These are phyloP conservation scores for Debaryomyces prosopidis DNA, from an alignment of 805 yeast genomes.

Conservation along the genomic window DNA sequence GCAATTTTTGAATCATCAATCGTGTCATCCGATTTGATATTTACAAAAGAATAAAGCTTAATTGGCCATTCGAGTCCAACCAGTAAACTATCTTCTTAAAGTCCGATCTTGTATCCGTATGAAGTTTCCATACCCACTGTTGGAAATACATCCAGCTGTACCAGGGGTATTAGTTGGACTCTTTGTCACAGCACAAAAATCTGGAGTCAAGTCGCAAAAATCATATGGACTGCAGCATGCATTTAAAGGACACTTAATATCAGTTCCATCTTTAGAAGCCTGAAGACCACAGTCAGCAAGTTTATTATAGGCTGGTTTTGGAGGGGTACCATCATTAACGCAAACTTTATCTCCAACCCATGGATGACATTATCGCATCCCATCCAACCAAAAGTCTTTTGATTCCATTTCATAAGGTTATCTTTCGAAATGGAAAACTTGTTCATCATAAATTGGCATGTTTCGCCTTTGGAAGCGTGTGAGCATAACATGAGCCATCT, in stretches of 20 bases:
- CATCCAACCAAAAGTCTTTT: constrained; percentile 15
- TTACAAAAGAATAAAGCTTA: constrained; percentile 18
- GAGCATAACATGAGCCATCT: constrained; percentile 17
- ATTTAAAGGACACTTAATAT: constrained; percentile 15
- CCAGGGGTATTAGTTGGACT: constrained; percentile 17
- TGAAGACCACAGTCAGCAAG: constrained; percentile 19
- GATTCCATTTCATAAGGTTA: constrained; percentile 10
- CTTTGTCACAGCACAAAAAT: constrained; percentile 10
- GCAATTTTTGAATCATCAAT: constrained; percentile 9
- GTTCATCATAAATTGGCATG: constrained; percentile 9
- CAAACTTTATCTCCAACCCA: constrained; percentile 11
- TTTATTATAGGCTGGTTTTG: constrained; percentile 13
- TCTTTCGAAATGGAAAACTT: constrained; percentile 7
- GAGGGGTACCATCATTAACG: constrained; percentile 16
- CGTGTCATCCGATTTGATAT: constrained; percentile 10
- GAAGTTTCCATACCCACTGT: constrained; percentile 19
- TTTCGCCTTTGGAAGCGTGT: constrained; percentile 12
- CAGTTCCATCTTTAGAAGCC: constrained; percentile 16
- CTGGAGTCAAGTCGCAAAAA: constrained; percentile 15
- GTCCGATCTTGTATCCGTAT: constrained; percentile 9
- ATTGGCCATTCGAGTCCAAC: constrained; percentile 10
- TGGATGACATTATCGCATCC: constrained; percentile 11
- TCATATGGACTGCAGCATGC: constrained; percentile 16
- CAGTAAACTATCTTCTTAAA: constrained; percentile 17
- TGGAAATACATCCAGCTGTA: constrained; percentile 15